Conservation (phyloP, 2,329 filamentous ascomycete species). For the Hortaea sp. region DNA sequence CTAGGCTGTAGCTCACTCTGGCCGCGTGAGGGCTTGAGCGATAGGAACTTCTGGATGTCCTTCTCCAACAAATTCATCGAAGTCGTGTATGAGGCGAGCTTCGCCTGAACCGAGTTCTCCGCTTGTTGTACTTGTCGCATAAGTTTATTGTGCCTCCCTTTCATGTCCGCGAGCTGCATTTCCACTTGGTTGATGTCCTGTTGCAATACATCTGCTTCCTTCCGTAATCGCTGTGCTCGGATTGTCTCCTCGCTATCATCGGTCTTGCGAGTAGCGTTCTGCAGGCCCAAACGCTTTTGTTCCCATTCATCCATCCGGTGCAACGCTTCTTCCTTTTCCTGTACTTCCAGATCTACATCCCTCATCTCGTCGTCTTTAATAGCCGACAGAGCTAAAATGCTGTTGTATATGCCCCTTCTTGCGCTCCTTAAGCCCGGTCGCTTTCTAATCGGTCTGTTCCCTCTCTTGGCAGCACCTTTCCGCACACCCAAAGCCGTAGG, state of each 20-base stretch:
- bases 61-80: constrained; percentile 56
- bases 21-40: constrained; percentile 7
- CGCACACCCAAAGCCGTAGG: constrained; percentile 34
- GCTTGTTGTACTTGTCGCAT: constrained; percentile 51
- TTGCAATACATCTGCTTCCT: constrained; percentile 45
- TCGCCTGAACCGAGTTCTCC: constrained; percentile 57
- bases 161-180: constrained; percentile 51
- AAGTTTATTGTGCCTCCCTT: constrained; percentile 50
- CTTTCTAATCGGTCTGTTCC: constrained; percentile 43
- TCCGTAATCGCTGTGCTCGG: constrained; percentile 41
- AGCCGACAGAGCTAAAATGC: constrained; percentile 53
- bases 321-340: constrained; percentile 48
- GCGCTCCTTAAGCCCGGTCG: constrained; percentile 51
- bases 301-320: constrained; percentile 50
- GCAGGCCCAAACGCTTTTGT: constrained; percentile 45
- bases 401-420: constrained; percentile 52
- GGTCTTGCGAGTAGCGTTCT: constrained; percentile 45
- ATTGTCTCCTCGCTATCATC: constrained; percentile 48
- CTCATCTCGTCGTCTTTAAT: constrained; percentile 61
- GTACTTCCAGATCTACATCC: constrained; percentile 47
- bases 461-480: constrained; percentile 21
- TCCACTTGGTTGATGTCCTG: constrained; percentile 57
- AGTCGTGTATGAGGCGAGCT: constrained; percentile 60
- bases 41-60: constrained; percentile 50
- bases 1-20: constrained; percentile 5